A percentile compares a stretch with the other conserved stretches of the same genome.
phyloP scores from a whole-genome alignment of 345 rosid genomes.

The Ailanthus altissimus region DNA sequence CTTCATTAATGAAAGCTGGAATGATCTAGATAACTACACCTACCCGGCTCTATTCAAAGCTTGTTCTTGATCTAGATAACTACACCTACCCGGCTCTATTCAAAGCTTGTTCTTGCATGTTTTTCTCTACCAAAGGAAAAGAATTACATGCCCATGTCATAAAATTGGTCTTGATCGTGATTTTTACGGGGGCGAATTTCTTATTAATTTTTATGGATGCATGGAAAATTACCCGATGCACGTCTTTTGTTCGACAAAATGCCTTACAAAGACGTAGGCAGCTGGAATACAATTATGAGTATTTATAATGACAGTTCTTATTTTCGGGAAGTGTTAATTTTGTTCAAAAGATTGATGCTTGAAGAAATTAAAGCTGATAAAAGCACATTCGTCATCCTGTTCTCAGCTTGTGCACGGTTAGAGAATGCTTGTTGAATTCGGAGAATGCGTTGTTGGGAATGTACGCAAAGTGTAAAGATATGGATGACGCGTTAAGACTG shows the following conservation, averaged over 20 bases:
- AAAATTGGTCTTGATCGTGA: conserved; percentile 16
- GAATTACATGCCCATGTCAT: conserved; percentile 26
- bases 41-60: conserved; percentile 30
- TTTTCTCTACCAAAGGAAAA: conserved; percentile 1
- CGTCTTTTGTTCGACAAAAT: conserved; percentile 20
- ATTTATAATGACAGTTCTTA: background rate
- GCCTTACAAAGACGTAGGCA: conserved; percentile 22
- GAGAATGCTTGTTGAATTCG: conserved; percentile 14
- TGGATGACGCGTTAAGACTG: conserved; percentile 16
- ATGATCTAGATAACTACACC: conserved; percentile 21
- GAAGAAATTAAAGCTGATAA: conserved; percentile 21
- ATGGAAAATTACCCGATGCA: background rate
- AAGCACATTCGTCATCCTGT: conserved; percentile 5
- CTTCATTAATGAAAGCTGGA: background rate
- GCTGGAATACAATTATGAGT: conserved; percentile 33
- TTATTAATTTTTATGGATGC: conserved; percentile 20
- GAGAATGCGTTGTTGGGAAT: conserved; percentile 28
- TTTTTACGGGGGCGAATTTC: conserved; percentile 25
- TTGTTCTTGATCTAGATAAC: conserved; percentile 21
- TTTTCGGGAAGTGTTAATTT: conserved; percentile 16
- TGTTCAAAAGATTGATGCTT: conserved; percentile 18
- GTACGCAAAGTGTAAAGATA: conserved; percentile 27
- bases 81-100: conserved; percentile 27
- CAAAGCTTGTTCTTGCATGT: conserved; percentile 26
- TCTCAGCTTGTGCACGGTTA: conserved; percentile 26